Base-by-base conservation (phyloP, 257 asterid species). In the Forsythia viridissima region DNA sequence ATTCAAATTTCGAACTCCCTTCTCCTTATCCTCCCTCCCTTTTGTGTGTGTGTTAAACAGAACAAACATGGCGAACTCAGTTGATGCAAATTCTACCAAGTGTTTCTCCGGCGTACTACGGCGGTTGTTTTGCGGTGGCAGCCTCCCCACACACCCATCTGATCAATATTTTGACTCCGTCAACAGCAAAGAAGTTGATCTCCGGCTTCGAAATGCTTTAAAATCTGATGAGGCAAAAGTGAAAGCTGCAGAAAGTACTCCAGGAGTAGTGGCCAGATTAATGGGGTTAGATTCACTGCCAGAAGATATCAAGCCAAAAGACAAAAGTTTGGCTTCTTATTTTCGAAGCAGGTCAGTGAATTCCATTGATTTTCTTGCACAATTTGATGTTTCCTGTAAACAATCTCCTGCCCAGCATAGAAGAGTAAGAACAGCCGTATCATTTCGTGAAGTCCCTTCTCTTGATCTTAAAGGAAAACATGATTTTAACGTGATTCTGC, bases 221-320 rank as follows among this genome's bases (percentile, higher is more conserved):
- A 70, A 63, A 34, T 40, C 70, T 6, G 80, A 15, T 63, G 44
- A 37, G 61, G 11, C 24, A 34, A 72, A 4, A 48, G 41, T 13
- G 65, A 78, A 52, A 72, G 63, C 21, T 34, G 10, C 85, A 43
- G 69, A 71, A 6, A 71, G 20, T 4, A 40, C 71, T 5, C 92
- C 92, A 15, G 92, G 96, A 63, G 77, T 91, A 5, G 96, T 91
- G 61, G 96, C 96, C 10, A 86, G 84, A 42, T 70, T 91, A 67
- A 91, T 91, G 96, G 93, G 96, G 12, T 63, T 91, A 75, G 96
- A 91, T 3, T 84, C 93, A 2, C 74, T 91, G 36, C 93, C 96
- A 6, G 12, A 9, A 55, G 36, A 68, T 8, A 79, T 75, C 16
- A 51, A 39, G 34, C 76, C 63, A 1, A 80, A 43, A 52, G 80